Conservation (phyloP, 2,329 filamentous ascomycete genomes). For the Gaeumannomyces sp. region DNA sequence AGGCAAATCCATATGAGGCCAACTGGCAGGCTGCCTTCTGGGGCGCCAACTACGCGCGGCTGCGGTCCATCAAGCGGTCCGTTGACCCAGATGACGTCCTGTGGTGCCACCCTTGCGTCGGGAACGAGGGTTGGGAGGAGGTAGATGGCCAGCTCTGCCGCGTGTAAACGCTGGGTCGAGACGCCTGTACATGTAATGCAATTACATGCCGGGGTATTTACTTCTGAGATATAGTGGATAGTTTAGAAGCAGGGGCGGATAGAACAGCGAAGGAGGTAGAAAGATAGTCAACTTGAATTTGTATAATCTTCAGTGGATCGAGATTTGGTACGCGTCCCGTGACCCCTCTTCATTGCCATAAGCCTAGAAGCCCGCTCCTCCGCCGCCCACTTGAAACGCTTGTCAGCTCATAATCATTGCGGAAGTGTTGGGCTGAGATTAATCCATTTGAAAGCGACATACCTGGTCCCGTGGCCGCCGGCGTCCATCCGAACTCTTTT, state of each 20-base stretch:
- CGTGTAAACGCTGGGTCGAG: slow-evolving; percentile 11
- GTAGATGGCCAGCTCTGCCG: slow-evolving; percentile 15
- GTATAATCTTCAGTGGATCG: too few relatives aligned
- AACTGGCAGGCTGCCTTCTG: slow-evolving; percentile 22
- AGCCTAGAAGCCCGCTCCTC: neutral
- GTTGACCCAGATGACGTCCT: slow-evolving; percentile 33
- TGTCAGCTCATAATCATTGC: neutral
- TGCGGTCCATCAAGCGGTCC: slow-evolving; percentile 29
- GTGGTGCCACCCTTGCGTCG: slow-evolving; percentile 32
- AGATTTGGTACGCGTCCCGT: too few relatives aligned
- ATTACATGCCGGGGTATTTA: too few relatives aligned
- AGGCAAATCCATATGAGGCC: slow-evolving; percentile 15
- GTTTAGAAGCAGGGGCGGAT: too few relatives aligned
- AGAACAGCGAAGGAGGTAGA: too few relatives aligned
- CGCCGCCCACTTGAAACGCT: neutral
- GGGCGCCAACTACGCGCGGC: slow-evolving; percentile 26
- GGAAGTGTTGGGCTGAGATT: neutral
- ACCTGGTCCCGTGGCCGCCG: neutral
- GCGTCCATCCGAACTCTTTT: neutral
- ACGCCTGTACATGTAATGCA: neutral
- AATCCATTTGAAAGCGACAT: neutral
- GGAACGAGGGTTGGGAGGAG: slow-evolving; percentile 24
- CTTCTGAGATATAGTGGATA: too few relatives aligned
- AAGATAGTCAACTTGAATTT: too few relatives aligned
- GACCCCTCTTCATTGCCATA: neutral